A percentile compares a stretch with the other conserved stretches of the same genome.
phyloP scores from a whole-genome alignment of 1,139 yeast species.

The Scheffersomyces titani region DNA sequence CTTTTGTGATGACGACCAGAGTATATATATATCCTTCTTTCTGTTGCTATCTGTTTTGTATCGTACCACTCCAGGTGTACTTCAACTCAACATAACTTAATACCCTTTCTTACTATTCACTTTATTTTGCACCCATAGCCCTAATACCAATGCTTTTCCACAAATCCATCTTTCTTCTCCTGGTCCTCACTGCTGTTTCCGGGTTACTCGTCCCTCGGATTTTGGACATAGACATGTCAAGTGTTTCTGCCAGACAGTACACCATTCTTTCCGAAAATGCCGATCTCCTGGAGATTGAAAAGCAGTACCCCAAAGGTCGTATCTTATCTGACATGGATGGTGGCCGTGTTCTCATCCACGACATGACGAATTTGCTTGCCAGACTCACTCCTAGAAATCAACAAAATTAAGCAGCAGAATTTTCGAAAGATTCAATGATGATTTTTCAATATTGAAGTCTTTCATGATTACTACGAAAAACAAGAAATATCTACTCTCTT shows the following conservation, averaged over 20 bases:
- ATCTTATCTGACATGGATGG: background rate
- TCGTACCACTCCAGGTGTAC: background rate
- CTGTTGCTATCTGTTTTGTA: background rate
- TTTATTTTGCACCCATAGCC: background rate
- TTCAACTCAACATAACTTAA: background rate
- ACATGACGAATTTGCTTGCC: background rate
- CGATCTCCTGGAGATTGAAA: background rate
- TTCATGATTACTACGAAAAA: too few relatives aligned
- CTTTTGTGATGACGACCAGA: background rate
- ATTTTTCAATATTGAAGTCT: too few relatives aligned
- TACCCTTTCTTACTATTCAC: too few relatives aligned
- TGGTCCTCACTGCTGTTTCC: background rate
- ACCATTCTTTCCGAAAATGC: background rate
- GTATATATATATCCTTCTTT: background rate
- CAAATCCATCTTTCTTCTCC: background rate
- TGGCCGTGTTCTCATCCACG: background rate
- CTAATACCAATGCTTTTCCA: background rate
- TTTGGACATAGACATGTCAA: background rate
- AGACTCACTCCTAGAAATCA: background rate
- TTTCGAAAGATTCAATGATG: too few relatives aligned
- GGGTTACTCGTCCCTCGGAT: background rate
- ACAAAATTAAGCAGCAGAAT: too few relatives aligned
- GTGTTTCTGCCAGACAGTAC: background rate
- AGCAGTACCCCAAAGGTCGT: background rate
- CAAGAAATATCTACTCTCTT: background rate